Evolutionary conservation across 805 yeast genomes (phyloP).

Genomic region (Kluyveromyces dobzhanskii): DNA sequence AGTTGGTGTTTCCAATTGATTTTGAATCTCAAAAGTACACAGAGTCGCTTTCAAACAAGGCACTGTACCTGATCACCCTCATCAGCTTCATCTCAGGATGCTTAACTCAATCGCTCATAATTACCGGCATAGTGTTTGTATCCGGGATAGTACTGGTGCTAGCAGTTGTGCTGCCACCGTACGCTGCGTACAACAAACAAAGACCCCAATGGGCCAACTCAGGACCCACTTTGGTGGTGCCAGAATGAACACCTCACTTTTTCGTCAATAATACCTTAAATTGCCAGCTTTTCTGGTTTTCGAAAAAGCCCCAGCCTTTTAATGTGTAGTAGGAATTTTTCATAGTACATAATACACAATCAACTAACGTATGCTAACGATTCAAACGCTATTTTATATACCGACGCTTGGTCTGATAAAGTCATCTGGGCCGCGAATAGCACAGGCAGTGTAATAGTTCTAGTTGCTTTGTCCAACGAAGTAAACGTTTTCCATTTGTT

Average conservation of each 20-base stretch:
- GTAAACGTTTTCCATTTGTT: too few relatives aligned
- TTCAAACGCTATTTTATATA: too few relatives aligned
- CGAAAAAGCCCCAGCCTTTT: too few relatives aligned
- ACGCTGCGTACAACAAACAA: conserved; percentile 44
- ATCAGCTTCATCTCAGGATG: conserved; percentile 43
- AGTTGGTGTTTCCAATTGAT: conserved; percentile 28
- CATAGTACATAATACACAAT: too few relatives aligned
- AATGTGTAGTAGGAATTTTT: too few relatives aligned
- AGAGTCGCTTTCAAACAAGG: conserved; percentile 10
- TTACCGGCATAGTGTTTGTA: conserved; percentile 34
- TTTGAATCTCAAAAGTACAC: conserved; percentile 24
- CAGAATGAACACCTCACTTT: neutral
- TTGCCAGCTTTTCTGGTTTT: too few relatives aligned
- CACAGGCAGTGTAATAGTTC: too few relatives aligned
- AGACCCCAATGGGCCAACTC: conserved; percentile 39
- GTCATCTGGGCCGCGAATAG: too few relatives aligned
- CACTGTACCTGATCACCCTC: conserved; percentile 20
- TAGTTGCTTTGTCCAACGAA: too few relatives aligned
- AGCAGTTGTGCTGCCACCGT: conserved; percentile 46
- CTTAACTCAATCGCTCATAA: conserved; percentile 35
- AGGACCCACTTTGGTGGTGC: neutral
- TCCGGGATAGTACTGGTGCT: conserved; percentile 29
- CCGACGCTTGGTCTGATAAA: too few relatives aligned
- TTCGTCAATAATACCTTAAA: too few relatives aligned
- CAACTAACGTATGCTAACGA: too few relatives aligned